phyloP scores from a whole-genome alignment of 768 basidiomycete species.

The Clathrus columnatus region DNA sequence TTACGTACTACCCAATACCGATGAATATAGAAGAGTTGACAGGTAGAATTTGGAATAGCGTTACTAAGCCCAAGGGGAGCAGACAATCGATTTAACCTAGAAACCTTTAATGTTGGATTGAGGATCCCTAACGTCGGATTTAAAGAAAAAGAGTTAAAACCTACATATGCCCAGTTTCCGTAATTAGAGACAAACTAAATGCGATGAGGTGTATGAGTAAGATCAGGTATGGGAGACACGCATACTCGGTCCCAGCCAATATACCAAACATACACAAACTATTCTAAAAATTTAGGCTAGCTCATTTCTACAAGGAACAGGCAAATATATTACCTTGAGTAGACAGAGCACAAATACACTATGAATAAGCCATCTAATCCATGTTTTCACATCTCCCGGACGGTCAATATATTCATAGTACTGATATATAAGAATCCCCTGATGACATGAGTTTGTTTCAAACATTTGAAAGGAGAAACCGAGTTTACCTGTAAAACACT shows the following conservation, averaged over 20 bases:
- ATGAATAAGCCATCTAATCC: conserved; percentile 2
- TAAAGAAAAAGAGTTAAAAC: neutral
- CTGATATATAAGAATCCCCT: neutral
- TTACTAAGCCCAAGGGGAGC: neutral
- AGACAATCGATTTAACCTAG: neutral
- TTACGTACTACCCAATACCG: conserved; percentile 1
- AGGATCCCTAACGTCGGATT: too few relatives aligned
- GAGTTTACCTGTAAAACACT: conserved; percentile 1
- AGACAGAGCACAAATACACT: neutral
- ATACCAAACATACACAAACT: neutral
- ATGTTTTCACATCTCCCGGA: neutral
- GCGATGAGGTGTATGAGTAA: too few relatives aligned
- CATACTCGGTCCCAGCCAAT: neutral
- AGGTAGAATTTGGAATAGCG: neutral
- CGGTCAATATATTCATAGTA: neutral
- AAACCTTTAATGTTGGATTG: neutral
- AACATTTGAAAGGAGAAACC: neutral
- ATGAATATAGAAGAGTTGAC: conserved; percentile 5
- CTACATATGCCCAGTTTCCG: conserved; percentile 3
- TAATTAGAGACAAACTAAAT: neutral
- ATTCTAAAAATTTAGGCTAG: neutral
- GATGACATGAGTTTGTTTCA: neutral
- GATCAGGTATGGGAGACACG: neutral
- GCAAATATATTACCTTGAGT: neutral
- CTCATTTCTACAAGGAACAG: neutral